phyloP scores from a whole-genome alignment of 2,329 filamentous ascomycete genomes.

The Claviceps paspali region DNA sequence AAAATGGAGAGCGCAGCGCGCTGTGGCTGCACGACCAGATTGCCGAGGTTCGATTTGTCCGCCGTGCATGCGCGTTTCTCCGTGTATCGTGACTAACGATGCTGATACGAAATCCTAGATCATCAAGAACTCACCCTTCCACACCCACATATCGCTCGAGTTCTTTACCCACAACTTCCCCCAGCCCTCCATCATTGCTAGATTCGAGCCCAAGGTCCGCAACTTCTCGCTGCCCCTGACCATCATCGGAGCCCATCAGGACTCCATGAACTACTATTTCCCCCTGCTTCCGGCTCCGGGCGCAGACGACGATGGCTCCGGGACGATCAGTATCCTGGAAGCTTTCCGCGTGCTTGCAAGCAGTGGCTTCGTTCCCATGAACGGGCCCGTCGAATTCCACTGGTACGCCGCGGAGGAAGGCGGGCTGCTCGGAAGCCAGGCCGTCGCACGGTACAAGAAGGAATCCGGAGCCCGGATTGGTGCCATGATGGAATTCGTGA shows the following conservation, averaged over 20 bases:
- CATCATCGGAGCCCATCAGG: constrained; percentile 30
- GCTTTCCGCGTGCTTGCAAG: constrained; percentile 30
- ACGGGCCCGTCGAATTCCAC: constrained; percentile 43
- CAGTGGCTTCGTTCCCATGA: constrained; percentile 22
- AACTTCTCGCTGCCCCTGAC: constrained; percentile 24
- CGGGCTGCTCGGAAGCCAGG: constrained; percentile 42
- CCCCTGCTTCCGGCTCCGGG: constrained; percentile 25
- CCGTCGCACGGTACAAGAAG: constrained; percentile 52
- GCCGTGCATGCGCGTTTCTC: too few species aligned
- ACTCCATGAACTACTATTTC: constrained; percentile 31
- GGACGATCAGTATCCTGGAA: constrained; percentile 31
- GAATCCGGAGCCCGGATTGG: constrained; percentile 46
- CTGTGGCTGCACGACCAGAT: constrained; percentile 21
- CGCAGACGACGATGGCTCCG: constrained; percentile 35
- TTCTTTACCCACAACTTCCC: constrained; percentile 27
- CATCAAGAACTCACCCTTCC: constrained; percentile 18
- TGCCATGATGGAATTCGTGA: constrained; percentile 51
- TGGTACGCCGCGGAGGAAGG: constrained; percentile 35
- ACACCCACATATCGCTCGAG: constrained; percentile 22
- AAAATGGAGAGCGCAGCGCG: constrained; percentile 17
- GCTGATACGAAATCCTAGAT: too few species aligned
- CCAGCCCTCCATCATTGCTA: constrained; percentile 33
- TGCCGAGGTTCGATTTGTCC: constrained; percentile 11
- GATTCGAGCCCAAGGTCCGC: constrained; percentile 26
- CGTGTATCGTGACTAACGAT: too few species aligned